phyloP scores from a whole-genome alignment of 2,329 filamentous ascomycete species.

The Aureobasidium namibiae region DNA sequence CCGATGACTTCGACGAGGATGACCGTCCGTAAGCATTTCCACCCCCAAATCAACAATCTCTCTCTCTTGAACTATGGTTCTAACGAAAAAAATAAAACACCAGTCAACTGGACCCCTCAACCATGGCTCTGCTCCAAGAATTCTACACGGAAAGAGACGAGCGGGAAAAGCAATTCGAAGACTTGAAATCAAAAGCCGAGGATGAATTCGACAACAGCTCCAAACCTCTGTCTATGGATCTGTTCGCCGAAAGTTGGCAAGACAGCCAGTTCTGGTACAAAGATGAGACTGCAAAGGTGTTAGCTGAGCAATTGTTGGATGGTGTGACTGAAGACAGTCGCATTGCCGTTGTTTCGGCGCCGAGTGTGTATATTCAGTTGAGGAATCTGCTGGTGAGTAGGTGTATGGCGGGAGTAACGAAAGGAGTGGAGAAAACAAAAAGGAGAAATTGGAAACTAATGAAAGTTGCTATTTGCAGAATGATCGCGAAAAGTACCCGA shows the following conservation, averaged over 20 bases:
- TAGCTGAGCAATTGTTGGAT: conserved; percentile 59
- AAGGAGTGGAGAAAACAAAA: too few species aligned
- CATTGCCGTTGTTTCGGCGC: conserved; percentile 65
- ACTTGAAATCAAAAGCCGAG: conserved; percentile 56
- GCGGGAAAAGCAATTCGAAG: conserved; percentile 57
- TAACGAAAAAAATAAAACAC: neutral
- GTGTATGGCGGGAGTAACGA: too few species aligned
- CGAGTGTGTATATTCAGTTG: conserved; percentile 68
- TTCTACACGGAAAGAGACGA: conserved; percentile 68
- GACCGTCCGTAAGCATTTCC: conserved; percentile 15
- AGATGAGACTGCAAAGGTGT: conserved; percentile 57
- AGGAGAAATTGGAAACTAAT: too few species aligned
- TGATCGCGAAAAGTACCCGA: conserved; percentile 16
- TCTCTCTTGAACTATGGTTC: neutral
- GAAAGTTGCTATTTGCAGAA: neutral
- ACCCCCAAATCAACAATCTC: neutral
- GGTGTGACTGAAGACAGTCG: conserved; percentile 48
- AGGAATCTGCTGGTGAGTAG: conserved; percentile 60
- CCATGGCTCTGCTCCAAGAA: conserved; percentile 61
- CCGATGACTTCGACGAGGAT: conserved; percentile 15
- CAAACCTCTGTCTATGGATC: conserved; percentile 51
- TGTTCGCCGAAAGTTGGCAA: conserved; percentile 76
- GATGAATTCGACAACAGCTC: conserved; percentile 37
- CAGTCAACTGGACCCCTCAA: conserved; percentile 56
- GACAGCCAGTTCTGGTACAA: conserved; percentile 74